Evolutionary conservation across 2,329 filamentous ascomycete genomes (phyloP), one percentile per base, ranked within the genome.

Genomic region (Pseudogymnoascus sp.): DNA sequence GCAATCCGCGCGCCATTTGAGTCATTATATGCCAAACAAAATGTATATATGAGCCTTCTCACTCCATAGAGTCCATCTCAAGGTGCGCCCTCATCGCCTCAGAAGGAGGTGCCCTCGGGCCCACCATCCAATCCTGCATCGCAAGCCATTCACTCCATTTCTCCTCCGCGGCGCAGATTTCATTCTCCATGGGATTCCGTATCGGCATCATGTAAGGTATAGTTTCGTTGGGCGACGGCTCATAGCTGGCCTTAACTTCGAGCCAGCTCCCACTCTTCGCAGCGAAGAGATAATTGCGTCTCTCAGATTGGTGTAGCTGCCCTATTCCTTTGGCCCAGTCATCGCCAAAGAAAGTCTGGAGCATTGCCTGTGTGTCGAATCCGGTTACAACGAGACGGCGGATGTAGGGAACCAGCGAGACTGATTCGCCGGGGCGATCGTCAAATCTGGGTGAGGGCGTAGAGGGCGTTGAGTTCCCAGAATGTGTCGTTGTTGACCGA

Each of bases 91-190:
- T 33, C 50, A 56, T 56, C 29, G 50, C 29, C 50, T 56, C 50
- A 35, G 50, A 56, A 56, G 50, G 50, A 35, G 88, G 89, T 33
- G 88, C 88, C 65, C 90, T 80, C 1, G 90, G 89, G 1, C 93
- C 93, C n/a, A 97, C 79, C 92, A 96, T 96, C 93, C 93, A 97
- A 75, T 97, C 93, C 75, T 96, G 91, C 91, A 97, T 96, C 11
- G 91, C 91, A 33, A 97, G 78, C 93, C 93, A 97, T 71, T 93
- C 88, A 73, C 91, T 96, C 95, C 95, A 99, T 65, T 83, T 87
- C 66, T 84, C 83, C 77, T 97, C 93, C 0, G 93, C 93, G 13
- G 80, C 83, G 66, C 90, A 84, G 66, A 97, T 90, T 77, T 97
- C 95, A 21, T 85, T 83, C 71, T 93, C 86, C 7, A 85, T 84